These are phyloP conservation scores for Anethum foeniculum DNA, from an alignment of 140 eudicot species.

Conservation along the genomic window DNA sequence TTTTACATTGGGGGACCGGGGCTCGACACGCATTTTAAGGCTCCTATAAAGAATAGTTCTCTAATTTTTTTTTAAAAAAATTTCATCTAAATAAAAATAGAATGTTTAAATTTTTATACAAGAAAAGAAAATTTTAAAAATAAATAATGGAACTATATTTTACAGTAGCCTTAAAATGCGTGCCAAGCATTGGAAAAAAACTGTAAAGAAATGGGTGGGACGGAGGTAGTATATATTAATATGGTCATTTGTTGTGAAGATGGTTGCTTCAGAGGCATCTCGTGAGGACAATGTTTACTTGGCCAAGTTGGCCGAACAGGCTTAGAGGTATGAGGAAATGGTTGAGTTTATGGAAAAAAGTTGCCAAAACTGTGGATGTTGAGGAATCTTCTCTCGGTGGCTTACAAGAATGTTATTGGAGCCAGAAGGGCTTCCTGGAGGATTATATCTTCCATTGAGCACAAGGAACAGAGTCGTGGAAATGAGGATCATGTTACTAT, in stretches of 20 bases:
- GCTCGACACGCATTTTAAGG: too few relatives aligned
- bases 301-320: slow-evolving; percentile 28
- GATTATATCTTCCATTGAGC: slow-evolving; percentile 57
- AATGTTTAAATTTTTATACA: too few relatives aligned
- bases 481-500: slow-evolving; percentile 34
- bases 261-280: slow-evolving; percentile 14
- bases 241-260: slow-evolving; percentile 18
- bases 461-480: slow-evolving; percentile 29
- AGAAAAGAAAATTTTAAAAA: too few relatives aligned
- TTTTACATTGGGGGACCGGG: too few relatives aligned
- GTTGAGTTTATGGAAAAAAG: slow-evolving; percentile 62
- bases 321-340: slow-evolving; percentile 60
- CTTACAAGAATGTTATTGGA: not conserved
- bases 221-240: too few relatives aligned
- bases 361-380: slow-evolving; percentile 46
- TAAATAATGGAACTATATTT: too few relatives aligned
- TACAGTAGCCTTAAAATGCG: too few relatives aligned
- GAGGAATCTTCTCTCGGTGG: slow-evolving; percentile 27
- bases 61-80: too few relatives aligned
- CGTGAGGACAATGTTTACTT: slow-evolving; percentile 47
- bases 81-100: too few relatives aligned
- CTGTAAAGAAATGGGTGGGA: too few relatives aligned
- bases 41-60: too few relatives aligned
- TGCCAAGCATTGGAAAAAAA: not conserved
- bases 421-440: slow-evolving; percentile 69